A percentile compares a stretch with the other conserved stretches of the same genome.
These are phyloP conservation scores for Thyridium curvatum DNA, from an alignment of 2,329 filamentous ascomycete species.

Conservation along the genomic window DNA sequence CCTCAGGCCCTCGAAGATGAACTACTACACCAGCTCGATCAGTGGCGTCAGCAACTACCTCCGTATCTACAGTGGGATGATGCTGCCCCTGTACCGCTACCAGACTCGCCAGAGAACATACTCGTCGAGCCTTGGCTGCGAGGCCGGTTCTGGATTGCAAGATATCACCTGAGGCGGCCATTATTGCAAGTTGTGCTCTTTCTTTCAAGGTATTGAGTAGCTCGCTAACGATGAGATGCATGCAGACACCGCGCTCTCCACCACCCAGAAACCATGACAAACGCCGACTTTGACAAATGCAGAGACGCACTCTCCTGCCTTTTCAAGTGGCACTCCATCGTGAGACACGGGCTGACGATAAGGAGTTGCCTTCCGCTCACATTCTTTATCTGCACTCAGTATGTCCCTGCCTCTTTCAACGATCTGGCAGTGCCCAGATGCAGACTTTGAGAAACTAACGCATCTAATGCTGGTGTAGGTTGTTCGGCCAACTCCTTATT, in stretches of 20 bases:
- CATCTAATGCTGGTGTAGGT: not conserved
- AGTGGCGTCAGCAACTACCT: constrained; percentile 46
- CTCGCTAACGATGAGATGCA: not conserved
- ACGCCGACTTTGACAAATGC: constrained; percentile 11
- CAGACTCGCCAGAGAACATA: constrained; percentile 3
- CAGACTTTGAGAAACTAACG: too few species aligned
- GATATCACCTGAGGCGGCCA: constrained; percentile 12
- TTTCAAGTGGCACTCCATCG: constrained; percentile 8
- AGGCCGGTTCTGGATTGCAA: constrained; percentile 11
- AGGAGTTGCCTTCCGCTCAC: constrained; percentile 9
- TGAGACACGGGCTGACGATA: constrained; percentile 4
- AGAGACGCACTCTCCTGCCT: constrained; percentile 7
- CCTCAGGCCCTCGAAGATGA: constrained; percentile 41
- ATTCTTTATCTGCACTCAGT: constrained; percentile 12
- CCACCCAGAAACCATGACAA: constrained; percentile 11
- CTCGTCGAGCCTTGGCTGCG: constrained; percentile 13
- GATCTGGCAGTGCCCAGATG: too few species aligned
- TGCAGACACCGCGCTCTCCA: constrained; percentile 10
- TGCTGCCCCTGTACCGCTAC: constrained; percentile 5
- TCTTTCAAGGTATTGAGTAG: too few species aligned
- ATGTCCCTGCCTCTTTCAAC: too few species aligned
- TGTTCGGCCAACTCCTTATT: constrained; percentile 11
- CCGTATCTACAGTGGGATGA: constrained; percentile 9
- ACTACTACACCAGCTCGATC: constrained; percentile 47
- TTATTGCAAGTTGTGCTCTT: constrained; percentile 8